Base-by-base conservation (phyloP, 2,329 filamentous ascomycete species). In the Fusarium sp. region DNA sequence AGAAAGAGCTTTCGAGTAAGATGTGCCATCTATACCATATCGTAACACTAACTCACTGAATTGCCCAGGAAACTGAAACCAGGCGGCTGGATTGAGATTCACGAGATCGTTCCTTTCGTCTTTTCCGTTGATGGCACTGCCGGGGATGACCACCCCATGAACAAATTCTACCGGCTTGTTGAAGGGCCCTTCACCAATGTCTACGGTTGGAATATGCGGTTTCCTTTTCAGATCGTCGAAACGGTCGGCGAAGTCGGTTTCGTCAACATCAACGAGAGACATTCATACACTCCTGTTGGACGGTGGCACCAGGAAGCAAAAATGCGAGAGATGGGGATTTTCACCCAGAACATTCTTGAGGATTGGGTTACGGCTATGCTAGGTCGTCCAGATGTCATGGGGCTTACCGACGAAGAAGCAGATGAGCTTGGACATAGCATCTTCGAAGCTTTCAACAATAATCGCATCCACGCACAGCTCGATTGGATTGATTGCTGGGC, bases 1-100 rank as follows among this genome's bases (percentile, higher is more conserved):
- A 45, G 66, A 78, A 36, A 82, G 86, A 68, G 81, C 83, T 14
- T 86, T 84, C 62, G 76, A 79, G 80, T 81, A 76, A 58, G 50
- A 51, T 24, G 17, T 9, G 22, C 17, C 53, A 15, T 9, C 34
- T 6, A 7, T 26, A 20, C 14, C 14, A 20, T 24, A 11, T 18
- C 42, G 45, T 40, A 38, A 22, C 24, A 52, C 46, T 20, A 45
- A 28, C 66, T 74, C 36, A 74, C 57, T 36, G 18, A 20, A 28
- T 15, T 22, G 24, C 24, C 8, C 39, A 82, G 80, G 18, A 75
- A 78, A 17, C 57, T 81, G 17, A 77, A 74, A 51, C 78, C 79
- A 14, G 80, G 80, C n/a, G 80, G 79, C 10, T 82, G 80, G 79
- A 71, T 82, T 46, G 80, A 82, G 53, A 76, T 79, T 20, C 78